Percentiles rank a stretch among this genome's conserved stretches.
Evolutionary conservation across 2,329 filamentous ascomycete species (phyloP).

Genomic region (Ascochyta rabiei): DNA sequence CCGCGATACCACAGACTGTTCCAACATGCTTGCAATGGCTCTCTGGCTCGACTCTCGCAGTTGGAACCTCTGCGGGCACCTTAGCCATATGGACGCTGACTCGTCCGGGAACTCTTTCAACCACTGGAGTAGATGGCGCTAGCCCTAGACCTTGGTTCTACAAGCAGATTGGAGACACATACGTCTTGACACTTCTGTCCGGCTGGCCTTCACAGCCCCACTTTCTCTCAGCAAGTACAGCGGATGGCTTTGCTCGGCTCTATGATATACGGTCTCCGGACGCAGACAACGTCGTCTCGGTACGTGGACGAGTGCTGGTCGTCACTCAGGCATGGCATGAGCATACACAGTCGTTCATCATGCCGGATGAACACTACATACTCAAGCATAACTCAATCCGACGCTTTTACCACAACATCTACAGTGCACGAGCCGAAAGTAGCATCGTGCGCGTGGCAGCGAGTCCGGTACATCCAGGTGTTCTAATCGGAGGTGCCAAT

Average conservation of each 20-base stretch:
- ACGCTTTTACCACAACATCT: constrained; percentile 57
- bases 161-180: constrained; percentile 52
- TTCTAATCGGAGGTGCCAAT: constrained; percentile 59
- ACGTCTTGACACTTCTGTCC: constrained; percentile 55
- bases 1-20: constrained; percentile 57
- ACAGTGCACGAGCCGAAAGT: constrained; percentile 45
- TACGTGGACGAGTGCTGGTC: constrained; percentile 58
- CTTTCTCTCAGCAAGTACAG: constrained; percentile 58
- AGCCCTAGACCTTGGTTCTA: constrained; percentile 51
- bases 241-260: constrained; percentile 62
- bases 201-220: constrained; percentile 62
- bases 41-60: constrained; percentile 60
- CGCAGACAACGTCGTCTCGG: constrained; percentile 52
- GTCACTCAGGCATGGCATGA: constrained; percentile 61
- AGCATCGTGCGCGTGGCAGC: constrained; percentile 52
- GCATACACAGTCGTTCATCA: constrained; percentile 59
- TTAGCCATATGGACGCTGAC: constrained; percentile 60
- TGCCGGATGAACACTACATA: constrained; percentile 61
- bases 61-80: constrained; percentile 62
- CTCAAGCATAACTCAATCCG: constrained; percentile 57
- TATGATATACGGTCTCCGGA: constrained; percentile 59
- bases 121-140: not conserved
- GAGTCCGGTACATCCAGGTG: constrained; percentile 61
- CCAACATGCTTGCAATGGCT: constrained; percentile 65
- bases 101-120: constrained; percentile 40